Base-by-base conservation (phyloP, 129 eudicot species). In the Tagetes patula region DNA sequence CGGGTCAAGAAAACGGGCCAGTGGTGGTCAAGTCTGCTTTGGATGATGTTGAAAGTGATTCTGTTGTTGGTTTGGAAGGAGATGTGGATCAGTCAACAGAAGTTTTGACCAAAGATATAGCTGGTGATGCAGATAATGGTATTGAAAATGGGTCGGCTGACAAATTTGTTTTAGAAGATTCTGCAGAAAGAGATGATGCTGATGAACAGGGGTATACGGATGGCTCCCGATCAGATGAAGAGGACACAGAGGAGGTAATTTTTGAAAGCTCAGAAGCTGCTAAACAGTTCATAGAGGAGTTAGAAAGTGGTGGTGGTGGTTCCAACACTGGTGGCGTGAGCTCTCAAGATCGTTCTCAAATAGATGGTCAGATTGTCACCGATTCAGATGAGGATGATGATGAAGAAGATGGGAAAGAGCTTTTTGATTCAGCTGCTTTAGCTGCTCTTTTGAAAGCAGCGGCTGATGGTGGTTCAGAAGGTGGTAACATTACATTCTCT, bases 391-490 rank as follows among this genome's bases (percentile, higher is more conserved):
- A 94, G 62, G 98, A 89, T 52, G 96, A 87, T 13, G 85, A 86
- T 34, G 98, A 87, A 71, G 96, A 89, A 67, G 99, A 82, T 10
- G 96, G 87, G 48, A 85, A 86, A 70, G 94, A 88, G 70, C 66
- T 90, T 54, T 90, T 90, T 83, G 97, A 95, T 79, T 92, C 98
- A 65, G 88, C 95, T 30, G 95, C 98, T 12, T 81, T 95, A 62
- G 91, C 97, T 5, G 97, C 99, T 49, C 96, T 95, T 67, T 65
- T 95, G 75, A 95, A 90, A 80, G 97, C 99, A 27, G 99, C 97
- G 32, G 87, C 94, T 4, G 92, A 96, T 69, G 91, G 87, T 42
- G 85, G 87, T 13, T 68, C 96, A 9, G 93, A 87, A 77, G 79
- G 92, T 20, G 85, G 87, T 42, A 85, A 73, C 52, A 82, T 95